Percentiles rank a stretch among this genome's conserved stretches.
These are phyloP conservation scores for Austroboletus rostrupii DNA, from an alignment of 1,284 basidiomycete genomes.

Conservation along the genomic window DNA sequence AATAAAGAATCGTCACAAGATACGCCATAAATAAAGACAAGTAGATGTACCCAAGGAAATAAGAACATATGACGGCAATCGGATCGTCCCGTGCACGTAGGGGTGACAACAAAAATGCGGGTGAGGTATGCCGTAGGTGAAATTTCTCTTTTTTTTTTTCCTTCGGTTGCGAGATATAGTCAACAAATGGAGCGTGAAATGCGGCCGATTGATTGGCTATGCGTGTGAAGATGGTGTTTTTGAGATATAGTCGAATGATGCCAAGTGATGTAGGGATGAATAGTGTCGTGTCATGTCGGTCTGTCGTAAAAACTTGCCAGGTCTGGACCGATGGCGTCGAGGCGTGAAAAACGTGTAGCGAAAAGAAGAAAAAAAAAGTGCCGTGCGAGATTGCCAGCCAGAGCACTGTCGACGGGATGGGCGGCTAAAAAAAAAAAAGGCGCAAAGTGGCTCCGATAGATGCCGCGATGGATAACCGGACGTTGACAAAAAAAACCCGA, in stretches of 20 bases:
- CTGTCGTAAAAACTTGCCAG: slow-evolving; percentile 9
- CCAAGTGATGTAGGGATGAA: slow-evolving; percentile 11
- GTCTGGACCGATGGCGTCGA: slow-evolving; percentile 9
- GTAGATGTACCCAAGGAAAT: slow-evolving; percentile 15
- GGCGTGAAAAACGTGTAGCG: slow-evolving; percentile 14
- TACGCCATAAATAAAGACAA: slow-evolving; percentile 30
- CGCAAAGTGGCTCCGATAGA: slow-evolving; percentile 7
- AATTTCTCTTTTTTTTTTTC: slow-evolving; percentile 11
- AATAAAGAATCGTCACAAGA: slow-evolving; percentile 28
- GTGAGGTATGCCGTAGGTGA: slow-evolving; percentile 7
- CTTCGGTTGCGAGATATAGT: slow-evolving; percentile 25
- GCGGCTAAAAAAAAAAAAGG: slow-evolving; percentile 8
- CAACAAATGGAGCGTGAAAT: slow-evolving; percentile 32
- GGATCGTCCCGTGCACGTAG: slow-evolving; percentile 31
- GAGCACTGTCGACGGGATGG: slow-evolving; percentile 10
- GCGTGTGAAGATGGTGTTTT: slow-evolving; percentile 19
- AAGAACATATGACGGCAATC: slow-evolving; percentile 17
- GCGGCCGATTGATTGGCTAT: slow-evolving; percentile 20
- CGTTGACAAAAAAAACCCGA: slow-evolving; percentile 6
- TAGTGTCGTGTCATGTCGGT: slow-evolving; percentile 6
- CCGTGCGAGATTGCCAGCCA: slow-evolving; percentile 12
- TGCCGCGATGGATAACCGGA: slow-evolving; percentile 4
- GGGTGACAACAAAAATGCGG: slow-evolving; percentile 26
- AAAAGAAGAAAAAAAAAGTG: slow-evolving; percentile 6
- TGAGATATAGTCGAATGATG: slow-evolving; percentile 18